Evolutionary conservation across 2,329 filamentous ascomycete species (phyloP), one percentile per base, ranked within the genome.

Genomic region (Scedosporium boydii): DNA sequence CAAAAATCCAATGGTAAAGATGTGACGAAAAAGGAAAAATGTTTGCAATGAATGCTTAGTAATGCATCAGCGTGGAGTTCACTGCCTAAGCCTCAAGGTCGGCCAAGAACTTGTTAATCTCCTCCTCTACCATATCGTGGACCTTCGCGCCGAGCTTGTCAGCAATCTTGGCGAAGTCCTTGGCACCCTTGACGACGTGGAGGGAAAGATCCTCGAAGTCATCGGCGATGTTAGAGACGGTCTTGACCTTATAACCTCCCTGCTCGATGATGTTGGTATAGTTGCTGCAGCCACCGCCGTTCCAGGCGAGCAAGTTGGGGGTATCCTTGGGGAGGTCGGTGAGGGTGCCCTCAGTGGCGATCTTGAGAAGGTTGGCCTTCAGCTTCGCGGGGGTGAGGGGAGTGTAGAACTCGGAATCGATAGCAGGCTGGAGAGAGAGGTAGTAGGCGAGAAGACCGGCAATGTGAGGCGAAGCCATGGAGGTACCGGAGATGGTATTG

Each of bases 401-500:
- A 64, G 89, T 90, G 71, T 97, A 87, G 74, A 91, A 99, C 73
- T 91, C 92, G 51, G 96, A 99, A 78, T 96, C 91, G 70, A 84
- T 84, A 67, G 89, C 80, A 58, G 95, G 95, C 80, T 98, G 93
- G 63, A 99, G 91, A 67, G 95, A 99, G 65, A 99, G 87, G 79
- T 96, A 90, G 85, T 99, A 99, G 80, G 95, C 95, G 71, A 98
- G 82, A 67, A 99, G 91, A 85, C 95, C 95, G 74, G 88, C 89
- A 74, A 99, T 89, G 78, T 99, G 95, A 70, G 95, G 95, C 66
- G 95, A 98, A 66, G 95, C 95, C 95, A 99, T 99, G 62, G 95
- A 99, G 68, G 95, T 99, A 76, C 95, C 95, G 51, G 93, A 98
- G 81, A 99, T 99, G 80, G 91, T 97, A 87, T 99, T 99, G 81